Conservation (phyloP, 2,329 filamentous ascomycete genomes). For the Epichloe sylvatica region DNA sequence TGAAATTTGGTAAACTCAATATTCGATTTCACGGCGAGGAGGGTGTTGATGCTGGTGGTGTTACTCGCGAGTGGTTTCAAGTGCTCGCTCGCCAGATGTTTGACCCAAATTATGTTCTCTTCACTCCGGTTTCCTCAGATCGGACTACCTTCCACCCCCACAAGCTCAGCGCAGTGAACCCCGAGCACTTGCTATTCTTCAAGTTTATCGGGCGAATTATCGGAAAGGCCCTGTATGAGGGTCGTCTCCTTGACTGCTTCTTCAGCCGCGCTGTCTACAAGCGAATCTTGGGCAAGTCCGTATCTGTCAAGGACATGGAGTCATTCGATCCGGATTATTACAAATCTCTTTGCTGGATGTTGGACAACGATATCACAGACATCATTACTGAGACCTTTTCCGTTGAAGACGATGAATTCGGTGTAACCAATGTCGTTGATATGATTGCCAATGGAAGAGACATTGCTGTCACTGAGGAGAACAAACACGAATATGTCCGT, state of each 20-base stretch:
- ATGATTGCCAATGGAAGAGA: constrained; percentile 78
- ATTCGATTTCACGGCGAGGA: constrained; percentile 96
- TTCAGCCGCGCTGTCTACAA: constrained; percentile 99
- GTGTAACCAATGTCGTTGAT: constrained; percentile 75
- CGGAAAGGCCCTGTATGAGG: constrained; percentile 94
- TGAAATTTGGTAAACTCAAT: constrained; percentile 98
- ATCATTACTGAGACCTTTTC: constrained; percentile 96
- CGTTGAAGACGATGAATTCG: constrained; percentile 86
- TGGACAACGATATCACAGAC: constrained; percentile 96
- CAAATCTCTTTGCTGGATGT: constrained; percentile 96
- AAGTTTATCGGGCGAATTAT: constrained; percentile 99
- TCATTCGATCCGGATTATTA: constrained; percentile 97
- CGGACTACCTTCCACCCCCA: constrained; percentile 98
- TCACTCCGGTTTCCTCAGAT: constrained; percentile 91
- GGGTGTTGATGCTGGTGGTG: constrained; percentile 92
- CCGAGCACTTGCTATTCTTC: constrained; percentile 94
- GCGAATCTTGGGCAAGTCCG: constrained; percentile 83
- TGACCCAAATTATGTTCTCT: constrained; percentile 91
- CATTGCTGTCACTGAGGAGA: constrained; percentile 88
- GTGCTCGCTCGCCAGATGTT: constrained; percentile 97
- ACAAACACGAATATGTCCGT: constrained; percentile 96
- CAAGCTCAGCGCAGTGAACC: constrained; percentile 82
- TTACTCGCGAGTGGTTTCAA: constrained; percentile 98
- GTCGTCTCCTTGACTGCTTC: constrained; percentile 90
- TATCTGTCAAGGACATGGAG: constrained; percentile 98